Conservation (phyloP, 257 asterid species). For the Solanum sitiens region DNA sequence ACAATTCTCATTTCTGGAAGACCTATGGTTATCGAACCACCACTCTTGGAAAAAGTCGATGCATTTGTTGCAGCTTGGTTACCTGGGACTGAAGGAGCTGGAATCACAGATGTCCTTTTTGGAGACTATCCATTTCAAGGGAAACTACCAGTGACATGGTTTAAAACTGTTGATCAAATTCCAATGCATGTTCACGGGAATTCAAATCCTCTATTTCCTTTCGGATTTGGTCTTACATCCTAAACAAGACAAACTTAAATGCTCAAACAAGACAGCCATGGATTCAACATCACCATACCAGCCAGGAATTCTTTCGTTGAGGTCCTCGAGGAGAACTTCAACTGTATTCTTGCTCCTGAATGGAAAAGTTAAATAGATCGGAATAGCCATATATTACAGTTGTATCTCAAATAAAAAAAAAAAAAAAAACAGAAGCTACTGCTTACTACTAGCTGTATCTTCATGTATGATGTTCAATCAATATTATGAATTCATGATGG, state of each 20-base stretch:
- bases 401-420: not conserved
- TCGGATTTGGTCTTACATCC: slow-evolving; percentile 54
- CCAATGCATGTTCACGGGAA: slow-evolving; percentile 46
- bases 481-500: not conserved
- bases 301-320: not conserved
- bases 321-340: not conserved
- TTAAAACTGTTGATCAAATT: slow-evolving; percentile 47
- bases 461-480: not conserved
- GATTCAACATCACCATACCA: not conserved
- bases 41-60: slow-evolving; percentile 40
- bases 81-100: slow-evolving; percentile 77
- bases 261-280: not conserved
- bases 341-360: not conserved
- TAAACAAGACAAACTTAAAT: not conserved
- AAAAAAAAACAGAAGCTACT: not conserved
- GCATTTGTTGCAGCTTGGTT: slow-evolving; percentile 84
- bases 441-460: not conserved
- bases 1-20: slow-evolving; percentile 62
- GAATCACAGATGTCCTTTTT: slow-evolving; percentile 60
- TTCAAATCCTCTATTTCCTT: slow-evolving; percentile 61
- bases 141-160: slow-evolving; percentile 64
- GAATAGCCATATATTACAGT: not conserved
- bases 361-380: not conserved
- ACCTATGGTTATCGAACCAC: slow-evolving; percentile 55
- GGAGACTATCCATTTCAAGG: slow-evolving; percentile 76